Evolutionary conservation across 495 filamentous ascomycete genomes (phyloP).

Genomic region (Trichodelitschia bisporula): DNA sequence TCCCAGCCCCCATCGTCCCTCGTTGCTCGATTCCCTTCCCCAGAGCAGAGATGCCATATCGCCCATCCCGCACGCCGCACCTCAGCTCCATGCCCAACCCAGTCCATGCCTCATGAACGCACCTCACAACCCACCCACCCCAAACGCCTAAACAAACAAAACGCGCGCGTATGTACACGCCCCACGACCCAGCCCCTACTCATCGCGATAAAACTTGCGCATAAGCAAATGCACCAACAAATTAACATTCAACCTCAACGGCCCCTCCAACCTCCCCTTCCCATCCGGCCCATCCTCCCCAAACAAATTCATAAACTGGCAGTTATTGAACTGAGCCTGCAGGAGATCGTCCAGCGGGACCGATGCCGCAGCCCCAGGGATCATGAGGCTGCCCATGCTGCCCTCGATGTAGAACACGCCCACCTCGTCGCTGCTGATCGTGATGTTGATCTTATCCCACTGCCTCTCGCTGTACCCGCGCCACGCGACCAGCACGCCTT

Average conservation of each 20-base stretch:
- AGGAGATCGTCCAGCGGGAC: slow-evolving; percentile 83
- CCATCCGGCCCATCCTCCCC: slow-evolving; percentile 23
- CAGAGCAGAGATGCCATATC: no score
- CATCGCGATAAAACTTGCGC: slow-evolving; percentile 87
- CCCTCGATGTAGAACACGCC: slow-evolving; percentile 88
- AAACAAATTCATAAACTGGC: slow-evolving; percentile 84
- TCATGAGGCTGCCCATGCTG: slow-evolving; percentile 77
- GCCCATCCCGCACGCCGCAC: no score
- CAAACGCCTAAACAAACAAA: no score
- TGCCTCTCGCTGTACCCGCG: slow-evolving; percentile 62
- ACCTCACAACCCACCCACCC: no score
- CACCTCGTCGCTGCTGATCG: slow-evolving; percentile 82
- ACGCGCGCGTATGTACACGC: no score
- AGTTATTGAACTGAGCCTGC: slow-evolving; percentile 90
- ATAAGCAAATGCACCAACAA: slow-evolving; percentile 85
- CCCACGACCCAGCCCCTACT: slow-evolving; percentile 17
- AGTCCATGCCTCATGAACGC: no score
- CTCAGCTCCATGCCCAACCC: no score
- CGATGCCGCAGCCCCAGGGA: slow-evolving; percentile 77
- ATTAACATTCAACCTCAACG: slow-evolving; percentile 79
- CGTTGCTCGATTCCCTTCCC: no score
- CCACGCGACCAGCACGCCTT: slow-evolving; percentile 80
- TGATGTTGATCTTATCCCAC: slow-evolving; percentile 79
- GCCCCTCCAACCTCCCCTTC: slow-evolving; percentile 16
- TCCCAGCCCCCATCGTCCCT: no score